Percentiles rank a stretch among this genome's conserved stretches.
phyloP scores from a whole-genome alignment of 2,329 filamentous ascomycete species.

The Dactylellina haptotyla region DNA sequence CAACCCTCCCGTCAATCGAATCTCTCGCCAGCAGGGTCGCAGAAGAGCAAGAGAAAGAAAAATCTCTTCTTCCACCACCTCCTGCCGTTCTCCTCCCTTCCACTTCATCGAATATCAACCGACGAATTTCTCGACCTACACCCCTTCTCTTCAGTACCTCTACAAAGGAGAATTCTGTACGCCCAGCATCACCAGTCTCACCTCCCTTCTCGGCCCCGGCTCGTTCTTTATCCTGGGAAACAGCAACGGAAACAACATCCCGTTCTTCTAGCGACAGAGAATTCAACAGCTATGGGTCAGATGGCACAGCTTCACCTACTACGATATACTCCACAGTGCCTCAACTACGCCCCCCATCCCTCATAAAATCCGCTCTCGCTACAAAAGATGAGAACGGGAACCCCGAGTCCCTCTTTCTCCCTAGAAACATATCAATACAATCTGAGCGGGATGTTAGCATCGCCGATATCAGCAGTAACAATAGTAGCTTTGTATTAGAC shows the following conservation, averaged over 20 bases:
- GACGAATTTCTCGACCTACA: slow-evolving; percentile 38
- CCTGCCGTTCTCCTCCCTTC: slow-evolving; percentile 17
- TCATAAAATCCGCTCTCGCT: slow-evolving; percentile 45
- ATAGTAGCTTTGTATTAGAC: slow-evolving; percentile 33
- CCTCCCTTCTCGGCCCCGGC: slow-evolving; percentile 39
- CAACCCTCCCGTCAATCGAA: slow-evolving; percentile 46
- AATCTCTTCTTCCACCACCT: slow-evolving; percentile 10
- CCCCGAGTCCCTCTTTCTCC: slow-evolving; percentile 19
- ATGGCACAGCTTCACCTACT: slow-evolving; percentile 47
- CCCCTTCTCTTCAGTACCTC: slow-evolving; percentile 20
- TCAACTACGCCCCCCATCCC: slow-evolving; percentile 32
- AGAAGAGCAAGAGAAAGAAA: slow-evolving; percentile 33
- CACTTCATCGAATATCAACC: slow-evolving; percentile 17
- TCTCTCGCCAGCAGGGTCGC: slow-evolving; percentile 45
- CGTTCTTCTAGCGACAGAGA: slow-evolving; percentile 50
- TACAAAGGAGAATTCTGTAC: slow-evolving; percentile 2
- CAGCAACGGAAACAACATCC: slow-evolving; percentile 27
- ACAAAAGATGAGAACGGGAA: slow-evolving; percentile 40
- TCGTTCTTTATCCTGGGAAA: slow-evolving; percentile 48
- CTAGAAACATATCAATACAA: slow-evolving; percentile 17
- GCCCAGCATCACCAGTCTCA: slow-evolving; percentile 21
- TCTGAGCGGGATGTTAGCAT: slow-evolving; percentile 8
- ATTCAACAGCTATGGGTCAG: slow-evolving; percentile 39
- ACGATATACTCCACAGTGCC: slow-evolving; percentile 49
- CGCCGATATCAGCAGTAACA: slow-evolving; percentile 25